These are phyloP conservation scores for Haplosporangium sp. DNA, from an alignment of 371 early-diverging fungal genomes.

Conservation along the genomic window DNA sequence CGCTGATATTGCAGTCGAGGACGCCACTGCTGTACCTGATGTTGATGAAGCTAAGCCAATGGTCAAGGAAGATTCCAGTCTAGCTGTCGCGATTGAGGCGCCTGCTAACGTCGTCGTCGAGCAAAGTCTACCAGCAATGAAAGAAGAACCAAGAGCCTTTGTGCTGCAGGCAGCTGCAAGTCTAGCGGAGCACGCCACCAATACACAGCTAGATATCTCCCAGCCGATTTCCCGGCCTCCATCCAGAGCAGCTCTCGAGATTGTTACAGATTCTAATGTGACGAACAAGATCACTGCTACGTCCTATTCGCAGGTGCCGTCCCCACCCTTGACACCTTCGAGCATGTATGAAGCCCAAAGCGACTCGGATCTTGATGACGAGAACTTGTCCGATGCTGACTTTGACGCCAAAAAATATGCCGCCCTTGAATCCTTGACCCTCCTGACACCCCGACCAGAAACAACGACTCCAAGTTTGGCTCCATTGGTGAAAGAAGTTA, in stretches of 20 bases:
- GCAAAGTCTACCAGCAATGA: background rate
- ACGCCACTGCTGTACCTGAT: no score
- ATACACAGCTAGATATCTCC: no score
- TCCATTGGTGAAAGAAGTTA: background rate
- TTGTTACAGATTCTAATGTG: constrained; percentile 7
- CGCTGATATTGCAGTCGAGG: no score
- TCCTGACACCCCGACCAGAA: constrained; percentile 23
- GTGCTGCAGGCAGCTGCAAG: constrained; percentile 4
- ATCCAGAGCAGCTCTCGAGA: constrained; percentile 12
- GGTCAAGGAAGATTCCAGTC: background rate
- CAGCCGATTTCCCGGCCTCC: no score
- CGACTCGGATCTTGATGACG: background rate
- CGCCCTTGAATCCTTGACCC: background rate
- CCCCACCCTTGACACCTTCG: constrained; percentile 44
- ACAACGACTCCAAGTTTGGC: background rate
- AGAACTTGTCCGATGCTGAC: background rate
- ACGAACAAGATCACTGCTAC: background rate
- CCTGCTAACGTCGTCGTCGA: background rate
- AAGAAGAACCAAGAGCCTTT: background rate
- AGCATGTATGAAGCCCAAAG: background rate
- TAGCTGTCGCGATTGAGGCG: background rate
- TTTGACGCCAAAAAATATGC: background rate
- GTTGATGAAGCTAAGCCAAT: no score
- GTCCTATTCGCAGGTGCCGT: constrained; percentile 26
- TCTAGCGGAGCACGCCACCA: background rate